Conservation (phyloP, 257 asterid species). For the Cinchona pubescens region DNA sequence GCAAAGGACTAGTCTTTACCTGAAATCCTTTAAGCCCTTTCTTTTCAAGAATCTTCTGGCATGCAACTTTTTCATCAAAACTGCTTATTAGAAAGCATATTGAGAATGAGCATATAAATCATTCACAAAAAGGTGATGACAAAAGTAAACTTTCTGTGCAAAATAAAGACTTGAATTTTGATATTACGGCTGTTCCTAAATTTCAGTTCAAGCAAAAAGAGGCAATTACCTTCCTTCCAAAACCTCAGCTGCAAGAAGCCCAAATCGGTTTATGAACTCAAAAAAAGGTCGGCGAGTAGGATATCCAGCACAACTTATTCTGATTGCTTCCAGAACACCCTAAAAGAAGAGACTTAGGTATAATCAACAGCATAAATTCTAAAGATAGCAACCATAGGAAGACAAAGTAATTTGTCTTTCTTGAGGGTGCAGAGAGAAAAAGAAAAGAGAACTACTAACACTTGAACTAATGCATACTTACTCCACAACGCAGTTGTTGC, state of each 20-base stretch:
- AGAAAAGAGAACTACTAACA: conserved; percentile 10
- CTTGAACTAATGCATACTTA: conserved; percentile 54
- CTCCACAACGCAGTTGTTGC: conserved; percentile 98
- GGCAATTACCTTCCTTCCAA: conserved; percentile 68
- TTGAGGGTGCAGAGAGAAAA: neutral
- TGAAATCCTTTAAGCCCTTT: conserved; percentile 84
- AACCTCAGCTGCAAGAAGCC: conserved; percentile 89
- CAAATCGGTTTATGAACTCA: conserved; percentile 91
- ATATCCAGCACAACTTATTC: conserved; percentile 96
- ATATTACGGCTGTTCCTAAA: conserved; percentile 11
- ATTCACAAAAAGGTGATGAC: neutral
- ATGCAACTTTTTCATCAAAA: conserved; percentile 77
- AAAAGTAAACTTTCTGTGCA: conserved; percentile 5
- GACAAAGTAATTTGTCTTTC: neutral
- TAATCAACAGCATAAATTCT: conserved; percentile 22
- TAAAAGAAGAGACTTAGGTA: conserved; percentile 37
- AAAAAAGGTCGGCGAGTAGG: conserved; percentile 98
- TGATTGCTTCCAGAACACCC: conserved; percentile 99
- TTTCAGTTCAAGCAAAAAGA: conserved; percentile 22
- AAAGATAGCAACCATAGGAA: conserved; percentile 4
- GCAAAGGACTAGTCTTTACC: conserved; percentile 40
- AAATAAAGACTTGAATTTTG: conserved; percentile 15
- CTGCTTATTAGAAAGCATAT: conserved; percentile 45
- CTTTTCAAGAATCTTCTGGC: conserved; percentile 83
- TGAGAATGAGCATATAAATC: conserved; percentile 20